Conservation (phyloP, 1,139 yeast species). For the Blastobotrys aristatus region DNA sequence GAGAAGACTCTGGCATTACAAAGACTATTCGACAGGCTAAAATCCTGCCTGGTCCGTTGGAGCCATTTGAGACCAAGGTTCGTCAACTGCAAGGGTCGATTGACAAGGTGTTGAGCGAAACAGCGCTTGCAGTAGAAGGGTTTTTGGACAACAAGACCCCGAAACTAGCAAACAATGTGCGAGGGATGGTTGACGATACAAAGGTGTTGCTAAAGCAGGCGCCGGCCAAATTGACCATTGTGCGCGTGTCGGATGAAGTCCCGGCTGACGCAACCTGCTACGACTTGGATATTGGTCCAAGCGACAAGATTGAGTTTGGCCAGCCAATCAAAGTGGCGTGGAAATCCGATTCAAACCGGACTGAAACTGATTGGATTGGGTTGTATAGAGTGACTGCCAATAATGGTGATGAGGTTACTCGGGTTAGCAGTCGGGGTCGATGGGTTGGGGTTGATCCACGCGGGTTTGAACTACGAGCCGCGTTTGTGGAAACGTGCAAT, state of each 20-base stretch:
- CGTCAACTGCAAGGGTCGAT: conserved; percentile 34
- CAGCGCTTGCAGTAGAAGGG: conserved; percentile 34
- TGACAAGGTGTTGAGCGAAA: conserved; percentile 36
- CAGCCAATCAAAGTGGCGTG: conserved; percentile 53
- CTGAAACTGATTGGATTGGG: conserved; percentile 70
- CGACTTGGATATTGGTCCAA: conserved; percentile 20
- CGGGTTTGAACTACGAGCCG: conserved; percentile 29
- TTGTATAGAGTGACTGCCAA: conserved; percentile 59
- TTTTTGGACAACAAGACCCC: conserved; percentile 33
- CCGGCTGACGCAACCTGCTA: conserved; percentile 28
- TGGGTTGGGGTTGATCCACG: conserved; percentile 54
- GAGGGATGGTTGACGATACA: conserved; percentile 32
- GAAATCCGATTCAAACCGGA: conserved; percentile 47
- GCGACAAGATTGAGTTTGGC: conserved; percentile 33
- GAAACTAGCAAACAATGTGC: conserved; percentile 23
- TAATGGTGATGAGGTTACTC: conserved; percentile 56
- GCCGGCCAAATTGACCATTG: conserved; percentile 36
- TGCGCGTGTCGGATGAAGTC: conserved; percentile 31
- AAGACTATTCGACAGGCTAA: conserved; percentile 49
- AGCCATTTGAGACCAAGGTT: conserved; percentile 31
- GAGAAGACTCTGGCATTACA: conserved; percentile 53
- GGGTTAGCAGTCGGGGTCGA: conserved; percentile 60
- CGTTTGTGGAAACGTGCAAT: conserved; percentile 20
- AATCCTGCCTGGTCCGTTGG: conserved; percentile 28
- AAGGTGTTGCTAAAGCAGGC: conserved; percentile 33